phyloP scores from a whole-genome alignment of 2,329 filamentous ascomycete species.

The Colletotrichum coccodes region DNA sequence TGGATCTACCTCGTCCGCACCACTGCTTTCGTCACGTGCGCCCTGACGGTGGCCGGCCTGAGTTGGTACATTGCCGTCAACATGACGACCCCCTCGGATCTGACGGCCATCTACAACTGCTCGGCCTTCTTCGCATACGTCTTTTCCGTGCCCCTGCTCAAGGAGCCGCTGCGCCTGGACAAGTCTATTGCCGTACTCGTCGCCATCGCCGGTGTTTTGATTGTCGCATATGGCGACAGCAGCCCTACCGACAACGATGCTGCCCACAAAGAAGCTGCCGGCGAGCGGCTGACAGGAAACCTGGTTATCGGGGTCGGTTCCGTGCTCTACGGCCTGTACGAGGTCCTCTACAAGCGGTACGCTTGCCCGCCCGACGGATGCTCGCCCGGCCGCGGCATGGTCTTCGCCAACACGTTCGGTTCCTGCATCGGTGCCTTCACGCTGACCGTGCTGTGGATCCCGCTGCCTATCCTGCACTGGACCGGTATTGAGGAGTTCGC shows the following conservation, averaged over 20 bases:
- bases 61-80: conserved; percentile 97
- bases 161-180: conserved; percentile 83
- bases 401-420: conserved; percentile 95
- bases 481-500: conserved; percentile 85
- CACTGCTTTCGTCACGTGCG: conserved; percentile 84
- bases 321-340: conserved; percentile 95
- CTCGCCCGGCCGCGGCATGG: conserved; percentile 86
- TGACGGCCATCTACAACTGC: conserved; percentile 99
- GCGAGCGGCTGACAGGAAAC: conserved; percentile 83
- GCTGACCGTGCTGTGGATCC: conserved; percentile 88
- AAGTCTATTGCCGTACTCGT: conserved; percentile 89
- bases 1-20: conserved; percentile 79
- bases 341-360: conserved; percentile 93
- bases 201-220: conserved; percentile 87
- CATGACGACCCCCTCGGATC: conserved; percentile 89
- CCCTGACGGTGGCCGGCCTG: conserved; percentile 88
- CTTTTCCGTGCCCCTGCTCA: conserved; percentile 90
- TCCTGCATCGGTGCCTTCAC: conserved; percentile 90
- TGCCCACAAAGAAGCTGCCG: conserved; percentile 57
- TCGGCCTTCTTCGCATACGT: conserved; percentile 98
- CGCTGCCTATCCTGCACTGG: conserved; percentile 84
- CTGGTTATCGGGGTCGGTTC: conserved; percentile 91
- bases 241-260: conserved; percentile 57
- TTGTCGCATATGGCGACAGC: conserved; percentile 93
- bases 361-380: conserved; percentile 94